Conservation (phyloP, 1,284 basidiomycete species). For the Cutaneotrichosporon curvatum region DNA sequence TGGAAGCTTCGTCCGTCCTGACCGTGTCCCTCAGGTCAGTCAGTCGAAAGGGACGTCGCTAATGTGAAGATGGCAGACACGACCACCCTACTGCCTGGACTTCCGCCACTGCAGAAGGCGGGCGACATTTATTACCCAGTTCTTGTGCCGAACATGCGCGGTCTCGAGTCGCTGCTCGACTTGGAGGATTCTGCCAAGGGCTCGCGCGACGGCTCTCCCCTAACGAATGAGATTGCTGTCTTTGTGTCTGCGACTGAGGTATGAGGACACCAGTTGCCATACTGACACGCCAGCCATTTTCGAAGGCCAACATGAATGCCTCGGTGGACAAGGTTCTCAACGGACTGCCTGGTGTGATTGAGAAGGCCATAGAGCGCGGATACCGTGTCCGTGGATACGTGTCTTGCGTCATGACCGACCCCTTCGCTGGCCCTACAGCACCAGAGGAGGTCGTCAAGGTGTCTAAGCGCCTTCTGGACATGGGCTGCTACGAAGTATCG, state of each 20-base stretch:
- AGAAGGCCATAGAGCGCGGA: conserved; percentile 56
- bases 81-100: conserved; percentile 48
- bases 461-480: conserved; percentile 63
- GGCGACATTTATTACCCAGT: conserved; percentile 66
- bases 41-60: background rate
- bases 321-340: conserved; percentile 64
- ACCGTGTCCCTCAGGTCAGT: conserved; percentile 84
- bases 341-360: conserved; percentile 59
- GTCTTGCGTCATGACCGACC: conserved; percentile 70
- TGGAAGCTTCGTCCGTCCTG: conserved; percentile 86
- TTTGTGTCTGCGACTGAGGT: conserved; percentile 81
- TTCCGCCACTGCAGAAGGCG: conserved; percentile 17
- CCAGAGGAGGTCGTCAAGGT: conserved; percentile 62
- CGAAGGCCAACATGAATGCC: conserved; percentile 76
- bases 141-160: conserved; percentile 76
- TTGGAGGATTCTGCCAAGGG: conserved; percentile 25
- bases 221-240: conserved; percentile 77
- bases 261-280: conserved; percentile 5
- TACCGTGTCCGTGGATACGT: conserved; percentile 81
- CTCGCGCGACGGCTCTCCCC: conserved; percentile 12
- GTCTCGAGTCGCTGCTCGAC: conserved; percentile 60
- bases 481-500: conserved; percentile 92
- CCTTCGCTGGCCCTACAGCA: conserved; percentile 73
- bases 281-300: conserved; percentile 53
- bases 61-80: conserved; percentile 73